Evolutionary conservation across 2,329 filamentous ascomycete species (phyloP), one percentile per base, ranked within the genome.

Genomic region (Aspergillus clavatus): DNA sequence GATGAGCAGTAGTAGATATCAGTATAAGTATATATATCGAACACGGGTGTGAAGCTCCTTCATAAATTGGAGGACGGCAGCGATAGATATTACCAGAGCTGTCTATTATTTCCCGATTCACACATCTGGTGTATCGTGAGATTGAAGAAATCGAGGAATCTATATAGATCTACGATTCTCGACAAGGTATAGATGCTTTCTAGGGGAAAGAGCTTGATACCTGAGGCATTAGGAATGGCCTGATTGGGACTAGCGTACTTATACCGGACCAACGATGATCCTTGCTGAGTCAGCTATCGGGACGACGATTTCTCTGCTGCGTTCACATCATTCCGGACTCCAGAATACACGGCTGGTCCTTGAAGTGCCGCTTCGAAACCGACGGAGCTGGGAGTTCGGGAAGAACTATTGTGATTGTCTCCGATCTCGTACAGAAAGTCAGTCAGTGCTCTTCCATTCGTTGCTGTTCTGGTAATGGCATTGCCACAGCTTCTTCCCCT

Each of bases 261-360:
- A 18, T 2, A 16, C 5, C 31, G 31, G 31, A 35, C 19, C 19
- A 18, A 35, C 16, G 7, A 35, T 21, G 16, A 3, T 5, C 31
- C 23, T 24, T 16, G 31, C 31, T 35, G 31, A 35, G 14, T 35
- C 31, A n/a, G 31, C 31, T 6, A 10, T 3, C 58, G 55, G 59
- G 62, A 65, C 60, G 55, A 60, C 52, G 55, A 57, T 58, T 65
- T 63, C 62, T 60, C 55, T 23, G 49, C 61, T 66, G 66, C 65
- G 65, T 65, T 66, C 58, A 56, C 48, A 50, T 48, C 61, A 59
- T 67, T 68, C 65, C 66, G 65, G 64, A 66, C 66, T 68, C 64
- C 57, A 68, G 65, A 69, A 67, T 68, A 69, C 66, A 55, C 63
- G 60, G 64, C 66, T 35, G 63, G 62, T 68, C 66, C 66, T 64